Base-by-base conservation (phyloP, 805 yeast genomes). In the Nakazawaea ernobii region DNA sequence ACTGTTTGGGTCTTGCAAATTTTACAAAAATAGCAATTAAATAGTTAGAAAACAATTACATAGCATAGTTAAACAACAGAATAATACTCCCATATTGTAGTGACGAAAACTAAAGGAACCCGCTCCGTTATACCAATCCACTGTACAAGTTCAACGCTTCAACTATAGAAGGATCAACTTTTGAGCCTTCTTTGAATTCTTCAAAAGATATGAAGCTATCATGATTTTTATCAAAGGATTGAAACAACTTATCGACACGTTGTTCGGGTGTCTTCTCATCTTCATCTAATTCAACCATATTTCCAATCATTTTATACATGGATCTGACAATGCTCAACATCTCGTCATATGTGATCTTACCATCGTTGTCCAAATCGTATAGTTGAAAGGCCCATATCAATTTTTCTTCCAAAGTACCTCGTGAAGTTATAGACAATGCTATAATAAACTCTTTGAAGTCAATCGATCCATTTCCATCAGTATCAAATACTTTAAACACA, bases 291-390 rank as follows among this genome's bases (percentile, higher is more conserved):
- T 82, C 82, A 49, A 91, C 96, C 92, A 91, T 89, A 1, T 91
- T 77, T 1, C 98, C 99, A 50, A 92, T 85, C 98, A 94, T 91
- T 64, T 86, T 86, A 65, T 94, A 92, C 32, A 92, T 86, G 30
- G 97, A 84, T 29, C 77, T 73, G 6, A 90, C 86, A 37, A 94
- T 88, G 1, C 79, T 70, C 43, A 88, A 70, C 80, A 94, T 79
- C 60, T 94, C 98, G 30, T 79, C 77, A 62, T 81, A 88, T 26
- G 79, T 72, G 47, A 94, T 79, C 55, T 71, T 73, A 1, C 97
- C 97, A 54, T 84, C 86, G 44, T 79, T 78, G 59, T 88, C 84
- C 50, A 84, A 71, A 65, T 92, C 99, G 62, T 92, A 92, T 42
- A 92, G 68, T 59, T 80, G 82, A 73, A 90, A 92, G 13, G 95